phyloP scores from a whole-genome alignment of 495 filamentous ascomycete genomes.

The Penicillium parvum region DNA sequence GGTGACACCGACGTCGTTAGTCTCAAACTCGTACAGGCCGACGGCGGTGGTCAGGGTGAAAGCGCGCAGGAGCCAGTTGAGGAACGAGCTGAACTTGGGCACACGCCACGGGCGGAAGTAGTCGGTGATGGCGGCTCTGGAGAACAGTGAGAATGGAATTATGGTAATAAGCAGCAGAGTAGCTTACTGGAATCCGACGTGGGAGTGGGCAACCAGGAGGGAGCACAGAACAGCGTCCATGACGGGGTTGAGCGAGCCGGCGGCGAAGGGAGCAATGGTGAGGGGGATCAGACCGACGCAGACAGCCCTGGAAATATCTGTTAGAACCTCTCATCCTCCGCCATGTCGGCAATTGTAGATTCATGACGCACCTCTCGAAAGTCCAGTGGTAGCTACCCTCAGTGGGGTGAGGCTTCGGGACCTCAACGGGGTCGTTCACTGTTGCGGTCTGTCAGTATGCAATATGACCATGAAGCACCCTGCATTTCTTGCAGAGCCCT shows the following conservation, averaged over 20 bases:
- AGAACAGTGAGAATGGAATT: conserved; percentile 12
- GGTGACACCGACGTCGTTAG: conserved; percentile 94
- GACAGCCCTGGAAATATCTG: conserved; percentile 50
- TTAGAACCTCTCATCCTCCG: background rate
- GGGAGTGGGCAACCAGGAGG: conserved; percentile 81
- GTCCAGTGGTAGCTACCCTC: conserved; percentile 98
- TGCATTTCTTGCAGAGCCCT: too few species aligned
- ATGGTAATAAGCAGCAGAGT: background rate
- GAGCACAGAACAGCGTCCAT: conserved; percentile 83
- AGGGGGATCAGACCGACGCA: conserved; percentile 77
- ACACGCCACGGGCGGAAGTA: conserved; percentile 74
- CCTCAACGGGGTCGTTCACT: conserved; percentile 83
- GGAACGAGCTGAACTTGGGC: conserved; percentile 57
- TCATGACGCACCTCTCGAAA: conserved; percentile 69
- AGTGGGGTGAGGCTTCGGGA: conserved; percentile 65
- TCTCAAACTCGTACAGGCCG: conserved; percentile 97
- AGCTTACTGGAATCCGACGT: conserved; percentile 84
- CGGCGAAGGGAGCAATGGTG: conserved; percentile 85
- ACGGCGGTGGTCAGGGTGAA: conserved; percentile 76
- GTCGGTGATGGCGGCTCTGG: conserved; percentile 74
- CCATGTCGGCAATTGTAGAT: background rate
- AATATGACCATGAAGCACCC: background rate
- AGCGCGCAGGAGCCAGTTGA: conserved; percentile 73
- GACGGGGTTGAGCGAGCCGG: conserved; percentile 82
- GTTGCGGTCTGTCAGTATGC: conserved; percentile 5